Percentiles rank a stretch among this genome's conserved stretches.
Conservation (phyloP, 805 yeast genomes). For the Candida montana region DNA sequence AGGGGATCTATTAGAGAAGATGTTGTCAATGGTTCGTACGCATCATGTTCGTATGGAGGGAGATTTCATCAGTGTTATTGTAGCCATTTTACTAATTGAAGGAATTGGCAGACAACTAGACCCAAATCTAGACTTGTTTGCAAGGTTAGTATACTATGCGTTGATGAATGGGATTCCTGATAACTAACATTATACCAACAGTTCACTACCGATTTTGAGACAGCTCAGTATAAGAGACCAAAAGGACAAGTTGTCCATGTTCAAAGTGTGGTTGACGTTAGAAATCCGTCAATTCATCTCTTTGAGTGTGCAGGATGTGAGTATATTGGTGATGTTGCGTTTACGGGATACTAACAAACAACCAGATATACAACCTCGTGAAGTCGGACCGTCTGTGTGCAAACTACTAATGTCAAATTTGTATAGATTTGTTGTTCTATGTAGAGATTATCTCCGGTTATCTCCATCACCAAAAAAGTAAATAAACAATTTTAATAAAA, state of each 20-base stretch:
- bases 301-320: constrained; percentile 75
- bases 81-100: constrained; percentile 84
- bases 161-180: constrained; percentile 30
- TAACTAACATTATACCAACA: constrained; percentile 13
- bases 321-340: too few relatives aligned
- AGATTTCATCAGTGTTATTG: constrained; percentile 92
- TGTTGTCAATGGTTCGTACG: constrained; percentile 81
- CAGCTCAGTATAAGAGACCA: constrained; percentile 68
- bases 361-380: too few relatives aligned
- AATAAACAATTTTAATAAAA: too few relatives aligned
- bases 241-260: constrained; percentile 70
- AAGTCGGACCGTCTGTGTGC: too few relatives aligned
- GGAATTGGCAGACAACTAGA: constrained; percentile 95
- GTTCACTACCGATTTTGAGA: constrained; percentile 41
- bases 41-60: constrained; percentile 99
- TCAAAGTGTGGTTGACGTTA: constrained; percentile 84
- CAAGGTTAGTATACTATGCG: constrained; percentile 73
- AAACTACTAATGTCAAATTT: too few relatives aligned
- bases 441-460: too few relatives aligned
- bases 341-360: too few relatives aligned
- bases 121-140: constrained; percentile 89
- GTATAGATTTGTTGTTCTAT: too few relatives aligned
- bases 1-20: constrained; percentile 84
- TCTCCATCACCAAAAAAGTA: too few relatives aligned
- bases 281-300: constrained; percentile 84